These are phyloP conservation scores for Xylaria bambusicola DNA, from an alignment of 495 filamentous ascomycete species.

Conservation along the genomic window DNA sequence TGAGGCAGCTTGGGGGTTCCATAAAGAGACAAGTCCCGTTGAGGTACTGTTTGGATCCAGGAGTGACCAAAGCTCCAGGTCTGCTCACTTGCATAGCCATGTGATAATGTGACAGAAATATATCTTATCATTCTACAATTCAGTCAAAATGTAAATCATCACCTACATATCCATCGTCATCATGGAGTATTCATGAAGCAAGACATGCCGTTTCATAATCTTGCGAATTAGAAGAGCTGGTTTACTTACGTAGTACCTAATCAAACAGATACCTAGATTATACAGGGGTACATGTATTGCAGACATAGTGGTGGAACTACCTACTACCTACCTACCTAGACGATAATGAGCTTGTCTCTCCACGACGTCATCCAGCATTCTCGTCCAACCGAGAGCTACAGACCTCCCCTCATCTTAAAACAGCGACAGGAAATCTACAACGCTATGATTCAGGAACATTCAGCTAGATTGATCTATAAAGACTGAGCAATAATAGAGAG, in stretches of 20 bases:
- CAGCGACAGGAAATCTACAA: background rate
- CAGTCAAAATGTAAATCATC: no score
- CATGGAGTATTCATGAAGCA: no score
- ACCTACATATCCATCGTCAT: no score
- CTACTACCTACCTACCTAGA: no score
- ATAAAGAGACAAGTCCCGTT: no score
- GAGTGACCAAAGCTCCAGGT: constrained; percentile 9
- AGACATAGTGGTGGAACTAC: no score
- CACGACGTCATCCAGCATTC: constrained; percentile 33
- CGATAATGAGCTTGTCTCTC: constrained; percentile 11
- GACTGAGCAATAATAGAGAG: background rate
- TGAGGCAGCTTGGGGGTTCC: no score
- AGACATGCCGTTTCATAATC: no score
- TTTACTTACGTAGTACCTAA: no score
- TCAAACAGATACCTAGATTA: no score
- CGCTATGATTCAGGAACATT: background rate
- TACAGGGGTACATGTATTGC: no score
- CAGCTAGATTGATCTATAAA: background rate
- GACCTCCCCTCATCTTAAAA: constrained; percentile 2
- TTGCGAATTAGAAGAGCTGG: no score
- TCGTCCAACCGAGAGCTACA: constrained; percentile 15
- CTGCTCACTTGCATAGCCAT: constrained; percentile 3
- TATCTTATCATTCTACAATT: constrained; percentile 15
- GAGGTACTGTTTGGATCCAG: background rate
- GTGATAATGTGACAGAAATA: background rate